Conservation (phyloP, 2,329 filamentous ascomycete species). For the Aureobasidium sp. region DNA sequence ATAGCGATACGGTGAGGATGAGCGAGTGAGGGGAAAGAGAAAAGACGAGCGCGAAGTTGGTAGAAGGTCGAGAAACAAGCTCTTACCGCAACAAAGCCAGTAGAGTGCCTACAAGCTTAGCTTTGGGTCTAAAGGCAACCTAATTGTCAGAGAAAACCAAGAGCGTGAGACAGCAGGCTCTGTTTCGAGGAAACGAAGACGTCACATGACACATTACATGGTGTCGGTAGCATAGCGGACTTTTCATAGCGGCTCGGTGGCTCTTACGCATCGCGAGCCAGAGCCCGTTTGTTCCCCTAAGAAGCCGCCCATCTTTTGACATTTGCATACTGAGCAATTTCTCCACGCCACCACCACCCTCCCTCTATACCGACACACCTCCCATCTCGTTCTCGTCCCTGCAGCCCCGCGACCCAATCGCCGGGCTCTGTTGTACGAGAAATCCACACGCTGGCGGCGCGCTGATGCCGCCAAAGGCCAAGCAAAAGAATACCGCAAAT, state of each 20-base stretch:
- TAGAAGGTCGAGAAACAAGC: neutral
- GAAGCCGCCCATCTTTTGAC: conserved; percentile 9
- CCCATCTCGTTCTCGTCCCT: neutral
- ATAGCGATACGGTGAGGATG: conserved; percentile 1
- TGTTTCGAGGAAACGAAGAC: neutral
- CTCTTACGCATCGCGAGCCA: conserved; percentile 10
- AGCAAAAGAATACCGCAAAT: conserved; percentile 38
- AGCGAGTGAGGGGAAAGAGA: neutral
- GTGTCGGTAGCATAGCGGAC: conserved; percentile 11
- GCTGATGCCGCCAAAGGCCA: conserved; percentile 45
- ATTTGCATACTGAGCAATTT: conserved; percentile 9
- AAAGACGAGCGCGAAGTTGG: neutral
- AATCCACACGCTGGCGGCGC: conserved; percentile 21
- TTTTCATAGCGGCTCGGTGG: conserved; percentile 12
- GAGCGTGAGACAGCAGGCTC: neutral
- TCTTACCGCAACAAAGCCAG: neutral
- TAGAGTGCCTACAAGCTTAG: neutral
- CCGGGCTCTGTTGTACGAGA: conserved; percentile 15
- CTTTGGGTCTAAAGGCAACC: neutral
- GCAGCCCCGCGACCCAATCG: conserved; percentile 10
- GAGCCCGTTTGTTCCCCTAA: conserved; percentile 7
- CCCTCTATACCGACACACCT: neutral
- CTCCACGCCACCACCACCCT: conserved; percentile 5
- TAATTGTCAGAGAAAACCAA: neutral
- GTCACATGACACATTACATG: conserved; percentile 1